phyloP scores from a whole-genome alignment of 1,284 basidiomycete genomes.

The Mycocalia duriaeana region DNA sequence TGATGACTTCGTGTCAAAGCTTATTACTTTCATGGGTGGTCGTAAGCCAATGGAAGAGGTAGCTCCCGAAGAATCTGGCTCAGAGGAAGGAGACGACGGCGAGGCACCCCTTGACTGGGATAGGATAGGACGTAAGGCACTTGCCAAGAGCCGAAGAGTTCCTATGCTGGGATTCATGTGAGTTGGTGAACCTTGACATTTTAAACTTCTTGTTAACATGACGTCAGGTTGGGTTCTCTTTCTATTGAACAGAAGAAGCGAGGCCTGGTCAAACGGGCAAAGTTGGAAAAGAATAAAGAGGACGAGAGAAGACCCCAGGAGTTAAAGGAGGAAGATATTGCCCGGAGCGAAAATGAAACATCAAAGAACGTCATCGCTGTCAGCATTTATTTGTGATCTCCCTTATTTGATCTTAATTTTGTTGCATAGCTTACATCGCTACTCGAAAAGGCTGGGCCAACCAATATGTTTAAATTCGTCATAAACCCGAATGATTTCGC shows the following conservation, averaged over 20 bases:
- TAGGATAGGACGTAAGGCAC: slow-evolving; percentile 65
- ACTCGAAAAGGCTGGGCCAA: slow-evolving; percentile 40
- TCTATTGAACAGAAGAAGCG: slow-evolving; percentile 75
- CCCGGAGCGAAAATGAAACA: slow-evolving; percentile 75
- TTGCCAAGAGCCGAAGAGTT: slow-evolving; percentile 70
- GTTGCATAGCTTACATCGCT: slow-evolving; percentile 48
- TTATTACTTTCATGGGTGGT: slow-evolving; percentile 71
- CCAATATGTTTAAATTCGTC: slow-evolving; percentile 81
- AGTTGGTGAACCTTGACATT: slow-evolving; percentile 18
- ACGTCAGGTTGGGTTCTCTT: slow-evolving; percentile 70
- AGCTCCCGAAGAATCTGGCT: slow-evolving; percentile 42
- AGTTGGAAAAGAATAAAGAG: slow-evolving; percentile 68
- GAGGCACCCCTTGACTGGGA: slow-evolving; percentile 61
- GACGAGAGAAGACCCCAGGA: slow-evolving; percentile 69
- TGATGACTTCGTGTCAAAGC: slow-evolving; percentile 75
- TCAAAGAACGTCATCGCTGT: slow-evolving; percentile 72
- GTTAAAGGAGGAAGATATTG: slow-evolving; percentile 71
- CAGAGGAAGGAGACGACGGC: slow-evolving; percentile 34
- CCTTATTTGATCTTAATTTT: slow-evolving; percentile 3
- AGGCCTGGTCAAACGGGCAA: slow-evolving; percentile 51
- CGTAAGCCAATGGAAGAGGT: slow-evolving; percentile 40
- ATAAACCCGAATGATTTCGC: slow-evolving; percentile 85
- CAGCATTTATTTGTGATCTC: slow-evolving; percentile 16
- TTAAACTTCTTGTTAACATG: slow-evolving; percentile 6
- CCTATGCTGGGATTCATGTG: slow-evolving; percentile 80